phyloP scores from a whole-genome alignment of 176 grass and related monocot species.

The Oryza nivara region DNA sequence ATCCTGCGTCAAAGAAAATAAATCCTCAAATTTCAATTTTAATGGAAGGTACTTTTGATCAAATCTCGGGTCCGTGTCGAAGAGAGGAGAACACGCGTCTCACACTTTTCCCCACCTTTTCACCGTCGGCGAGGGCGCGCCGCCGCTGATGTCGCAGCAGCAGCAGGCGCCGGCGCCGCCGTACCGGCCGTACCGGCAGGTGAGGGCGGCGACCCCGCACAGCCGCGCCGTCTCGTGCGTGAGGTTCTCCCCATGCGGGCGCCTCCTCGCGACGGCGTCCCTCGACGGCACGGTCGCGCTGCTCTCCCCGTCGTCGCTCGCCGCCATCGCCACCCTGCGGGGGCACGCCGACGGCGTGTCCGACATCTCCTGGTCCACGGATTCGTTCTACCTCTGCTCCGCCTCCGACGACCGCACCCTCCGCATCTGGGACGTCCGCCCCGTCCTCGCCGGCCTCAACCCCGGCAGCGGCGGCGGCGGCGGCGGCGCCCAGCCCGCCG shows the following conservation, averaged over 20 bases:
- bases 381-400: slow-evolving; percentile 87
- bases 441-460: slow-evolving; percentile 47
- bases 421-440: slow-evolving; percentile 77
- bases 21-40: too few species aligned
- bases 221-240: slow-evolving; percentile 78
- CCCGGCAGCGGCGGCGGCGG: background rate
- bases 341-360: slow-evolving; percentile 78
- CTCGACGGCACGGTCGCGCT: slow-evolving; percentile 78
- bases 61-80: too few species aligned
- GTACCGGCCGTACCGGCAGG: slow-evolving; percentile 65
- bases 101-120: too few species aligned
- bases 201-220: slow-evolving; percentile 56
- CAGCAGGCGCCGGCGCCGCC: slow-evolving; percentile 43
- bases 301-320: slow-evolving; percentile 62
- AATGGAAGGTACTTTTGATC: too few species aligned
- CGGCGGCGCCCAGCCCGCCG: background rate
- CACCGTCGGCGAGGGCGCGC: background rate
- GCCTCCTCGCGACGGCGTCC: slow-evolving; percentile 79
- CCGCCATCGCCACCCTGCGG: slow-evolving; percentile 55
- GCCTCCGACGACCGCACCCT: slow-evolving; percentile 86
- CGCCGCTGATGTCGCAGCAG: slow-evolving; percentile 43
- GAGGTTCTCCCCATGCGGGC: slow-evolving; percentile 90
- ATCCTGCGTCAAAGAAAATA: too few species aligned
- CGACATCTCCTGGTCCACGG: slow-evolving; percentile 85
- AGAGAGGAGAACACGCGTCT: too few species aligned